phyloP scores from a whole-genome alignment of 2,329 filamentous ascomycete species.

The Aspergillus fijiensis region DNA sequence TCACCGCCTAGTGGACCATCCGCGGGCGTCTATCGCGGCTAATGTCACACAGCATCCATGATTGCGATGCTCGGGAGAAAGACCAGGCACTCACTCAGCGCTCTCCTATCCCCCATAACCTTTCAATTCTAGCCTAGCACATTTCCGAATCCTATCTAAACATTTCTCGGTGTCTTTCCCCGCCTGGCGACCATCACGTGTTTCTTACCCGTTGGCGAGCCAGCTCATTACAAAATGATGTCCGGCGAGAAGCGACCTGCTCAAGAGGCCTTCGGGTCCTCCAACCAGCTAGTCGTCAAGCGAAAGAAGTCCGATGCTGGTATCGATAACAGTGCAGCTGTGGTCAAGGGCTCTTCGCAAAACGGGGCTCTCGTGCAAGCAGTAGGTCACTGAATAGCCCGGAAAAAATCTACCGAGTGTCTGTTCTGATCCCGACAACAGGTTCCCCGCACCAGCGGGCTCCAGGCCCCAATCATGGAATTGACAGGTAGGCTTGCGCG shows the following conservation, averaged over 20 bases:
- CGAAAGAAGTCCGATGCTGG: conserved; percentile 72
- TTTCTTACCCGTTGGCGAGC: background rate
- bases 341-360: conserved; percentile 56
- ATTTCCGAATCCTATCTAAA: background rate
- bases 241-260: conserved; percentile 89
- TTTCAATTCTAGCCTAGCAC: conserved; percentile 1
- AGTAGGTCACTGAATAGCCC: conserved; percentile 49
- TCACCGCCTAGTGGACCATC: conserved; percentile 16
- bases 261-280: conserved; percentile 74
- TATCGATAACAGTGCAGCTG: conserved; percentile 55
- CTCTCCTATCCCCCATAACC: background rate
- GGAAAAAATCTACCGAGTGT: background rate
- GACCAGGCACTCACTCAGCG: background rate
- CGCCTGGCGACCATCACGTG: background rate
- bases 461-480: conserved; percentile 93
- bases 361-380: conserved; percentile 66
- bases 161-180: background rate
- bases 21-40: conserved; percentile 27
- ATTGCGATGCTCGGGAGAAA: background rate
- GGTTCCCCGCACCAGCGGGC: conserved; percentile 74
- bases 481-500: conserved; percentile 60
- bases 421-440: conserved; percentile 41
- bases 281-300: conserved; percentile 78
- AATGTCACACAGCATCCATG: conserved; percentile 7
- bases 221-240: conserved; percentile 55